Conservation (phyloP, 441 rosid genomes). For the Aquilaria agallochum region DNA sequence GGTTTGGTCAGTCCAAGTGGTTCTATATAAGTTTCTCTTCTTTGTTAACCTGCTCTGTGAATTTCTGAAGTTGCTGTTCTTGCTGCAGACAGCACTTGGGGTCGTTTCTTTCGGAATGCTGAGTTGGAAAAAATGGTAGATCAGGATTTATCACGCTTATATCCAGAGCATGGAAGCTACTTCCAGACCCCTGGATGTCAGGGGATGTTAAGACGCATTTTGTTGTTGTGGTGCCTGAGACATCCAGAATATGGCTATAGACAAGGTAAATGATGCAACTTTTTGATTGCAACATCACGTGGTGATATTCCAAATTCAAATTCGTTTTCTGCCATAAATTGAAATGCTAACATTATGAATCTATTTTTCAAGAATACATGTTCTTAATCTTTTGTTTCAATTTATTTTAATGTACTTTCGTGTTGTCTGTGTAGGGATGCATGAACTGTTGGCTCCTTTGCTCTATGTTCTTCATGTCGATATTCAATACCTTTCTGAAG, state of each 20-base stretch:
- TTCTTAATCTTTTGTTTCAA: not conserved
- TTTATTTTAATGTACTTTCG: slow-evolving; percentile 7
- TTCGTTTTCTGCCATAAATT: not conserved
- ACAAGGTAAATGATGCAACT: slow-evolving; percentile 52
- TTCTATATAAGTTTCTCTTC: too few relatives aligned
- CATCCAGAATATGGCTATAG: slow-evolving; percentile 88
- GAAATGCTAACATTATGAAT: not conserved
- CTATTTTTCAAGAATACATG: not conserved
- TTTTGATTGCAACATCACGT: not conserved
- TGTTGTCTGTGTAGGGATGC: slow-evolving; percentile 64
- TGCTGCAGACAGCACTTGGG: slow-evolving; percentile 87
- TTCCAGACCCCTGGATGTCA: slow-evolving; percentile 94
- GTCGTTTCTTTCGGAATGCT: slow-evolving; percentile 87
- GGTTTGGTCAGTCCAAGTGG: too few relatives aligned
- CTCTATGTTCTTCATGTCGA: slow-evolving; percentile 92
- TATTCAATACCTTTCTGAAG: slow-evolving; percentile 69
- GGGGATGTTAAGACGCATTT: slow-evolving; percentile 82
- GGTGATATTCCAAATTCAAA: slow-evolving; percentile 1
- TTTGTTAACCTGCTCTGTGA: too few relatives aligned
- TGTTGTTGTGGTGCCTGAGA: slow-evolving; percentile 87
- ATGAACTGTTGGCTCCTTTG: slow-evolving; percentile 93
- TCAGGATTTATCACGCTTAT: slow-evolving; percentile 85
- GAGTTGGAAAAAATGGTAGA: slow-evolving; percentile 92
- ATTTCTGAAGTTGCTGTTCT: not conserved
- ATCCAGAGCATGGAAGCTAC: slow-evolving; percentile 91